Evolutionary conservation across 768 basidiomycete species (phyloP), one percentile per base, ranked within the genome.

Genomic region (Rhizopogon rudus): DNA sequence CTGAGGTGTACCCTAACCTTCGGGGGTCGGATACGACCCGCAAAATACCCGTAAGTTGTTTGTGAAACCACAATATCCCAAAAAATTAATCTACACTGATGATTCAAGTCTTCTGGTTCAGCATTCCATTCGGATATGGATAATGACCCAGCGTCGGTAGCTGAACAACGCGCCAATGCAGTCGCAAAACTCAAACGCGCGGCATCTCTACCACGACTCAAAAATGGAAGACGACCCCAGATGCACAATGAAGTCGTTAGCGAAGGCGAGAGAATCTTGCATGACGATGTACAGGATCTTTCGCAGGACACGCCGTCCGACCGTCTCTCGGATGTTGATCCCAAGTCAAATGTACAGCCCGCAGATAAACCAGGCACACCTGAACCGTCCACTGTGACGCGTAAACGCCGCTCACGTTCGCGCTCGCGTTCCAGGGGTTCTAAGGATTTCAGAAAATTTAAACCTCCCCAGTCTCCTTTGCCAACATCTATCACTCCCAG

Each of bases 131-230:
- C 40, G 55, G 51, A 49, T 49, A 70, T 72, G 70, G 69, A 70
- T 57, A 68, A 58, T 62, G 69, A 80, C 60, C 66, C 64, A 52
- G 61, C 76, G 44, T 71, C 75, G 10, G 75, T 80, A 71, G 81
- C 82, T 28, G 88, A 94, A 68, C 88, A 93, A 71, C 86, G 94
- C 57, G 90, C 91, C 66, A 81, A 83, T 53, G 90, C 93, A 10
- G 87, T 96, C 45, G 91, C 91, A 44, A 93, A 87, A 73, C 82
- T 97, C 60, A 93, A 89, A 73, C 85, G 94, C 62, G 93, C 94
- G 42, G 91, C 93, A 53, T 95, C 93, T 14, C 72, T 96, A 29
- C 94, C 93, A 39, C 80, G 93, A 58, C 91, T 91, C 86, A 93
- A 93, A 69, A 89, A 93, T 69, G 93, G 93, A 7, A 75, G 93